Conservation (phyloP, 345 rosid species). For the Populus deltoides region DNA sequence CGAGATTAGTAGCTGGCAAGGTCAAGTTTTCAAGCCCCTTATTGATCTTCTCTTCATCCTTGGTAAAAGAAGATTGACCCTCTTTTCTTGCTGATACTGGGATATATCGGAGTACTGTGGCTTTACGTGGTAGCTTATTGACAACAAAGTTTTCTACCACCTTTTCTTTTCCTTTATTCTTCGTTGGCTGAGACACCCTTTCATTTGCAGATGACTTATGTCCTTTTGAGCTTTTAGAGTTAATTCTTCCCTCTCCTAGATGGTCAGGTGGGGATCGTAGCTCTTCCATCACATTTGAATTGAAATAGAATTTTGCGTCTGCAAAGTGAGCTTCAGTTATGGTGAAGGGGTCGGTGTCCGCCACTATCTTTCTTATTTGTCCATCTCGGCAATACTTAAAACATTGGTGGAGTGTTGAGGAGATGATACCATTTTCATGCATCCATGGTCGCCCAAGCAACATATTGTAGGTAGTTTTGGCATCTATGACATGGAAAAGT, state of each 20-base stretch:
- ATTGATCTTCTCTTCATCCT: not conserved
- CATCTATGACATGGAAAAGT: not conserved
- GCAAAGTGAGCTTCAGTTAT: not conserved
- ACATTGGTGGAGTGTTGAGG: constrained; percentile 1
- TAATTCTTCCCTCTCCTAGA: too few relatives aligned
- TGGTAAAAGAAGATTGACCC: not conserved
- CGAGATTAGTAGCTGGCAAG: not conserved
- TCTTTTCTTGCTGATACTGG: not conserved
- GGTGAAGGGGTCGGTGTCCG: not conserved
- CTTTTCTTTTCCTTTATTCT: not conserved
- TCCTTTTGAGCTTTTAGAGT: too few relatives aligned
- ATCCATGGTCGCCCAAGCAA: constrained; percentile 3
- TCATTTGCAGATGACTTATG: too few relatives aligned
- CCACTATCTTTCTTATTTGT: not conserved
- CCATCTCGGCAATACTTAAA: not conserved
- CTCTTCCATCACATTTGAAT: not conserved
- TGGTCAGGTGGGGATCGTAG: not conserved
- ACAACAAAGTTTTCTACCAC: not conserved
- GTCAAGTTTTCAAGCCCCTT: not conserved
- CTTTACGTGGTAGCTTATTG: too few relatives aligned
- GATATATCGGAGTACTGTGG: not conserved
- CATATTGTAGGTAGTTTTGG: not conserved
- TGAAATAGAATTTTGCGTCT: not conserved
- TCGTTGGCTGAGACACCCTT: not conserved
- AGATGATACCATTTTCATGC: constrained; percentile 1